Conservation (phyloP, 129 eudicot genomes). For the Centella asiatica region DNA sequence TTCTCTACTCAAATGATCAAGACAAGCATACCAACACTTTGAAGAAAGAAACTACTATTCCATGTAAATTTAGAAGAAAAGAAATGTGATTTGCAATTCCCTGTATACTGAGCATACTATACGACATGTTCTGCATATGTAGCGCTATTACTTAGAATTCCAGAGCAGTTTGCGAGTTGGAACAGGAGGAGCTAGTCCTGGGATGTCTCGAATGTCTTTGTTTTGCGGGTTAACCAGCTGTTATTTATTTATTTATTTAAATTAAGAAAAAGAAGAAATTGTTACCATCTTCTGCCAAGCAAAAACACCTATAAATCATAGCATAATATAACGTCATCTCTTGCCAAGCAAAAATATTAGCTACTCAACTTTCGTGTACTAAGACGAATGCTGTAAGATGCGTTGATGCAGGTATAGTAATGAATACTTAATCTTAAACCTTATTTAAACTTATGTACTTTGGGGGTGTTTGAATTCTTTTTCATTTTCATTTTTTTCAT, state of each 20-base stretch:
- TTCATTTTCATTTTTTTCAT: no score
- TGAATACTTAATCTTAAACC: no score
- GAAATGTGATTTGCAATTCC: not conserved
- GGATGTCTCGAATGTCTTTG: conserved; percentile 74
- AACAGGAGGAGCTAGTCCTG: conserved; percentile 93
- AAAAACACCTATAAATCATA: no score
- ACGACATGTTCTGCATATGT: not conserved
- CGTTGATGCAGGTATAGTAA: no score
- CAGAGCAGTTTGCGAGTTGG: conserved; percentile 63
- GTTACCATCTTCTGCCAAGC: no score
- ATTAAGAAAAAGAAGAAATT: no score
- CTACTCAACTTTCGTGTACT: no score
- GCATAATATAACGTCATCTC: no score
- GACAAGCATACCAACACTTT: not conserved
- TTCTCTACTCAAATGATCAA: not conserved
- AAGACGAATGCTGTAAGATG: no score
- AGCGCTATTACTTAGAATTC: conserved; percentile 25
- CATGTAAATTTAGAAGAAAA: not conserved
- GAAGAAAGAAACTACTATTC: conserved; percentile 7
- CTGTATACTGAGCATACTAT: not conserved
- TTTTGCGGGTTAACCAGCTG: conserved; percentile 82
- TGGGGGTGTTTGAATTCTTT: no score
- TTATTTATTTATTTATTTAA: not conserved
- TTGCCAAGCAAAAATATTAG: no score
- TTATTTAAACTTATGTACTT: no score